Evolutionary conservation across 805 yeast genomes (phyloP).

Genomic region (Pichia californica): DNA sequence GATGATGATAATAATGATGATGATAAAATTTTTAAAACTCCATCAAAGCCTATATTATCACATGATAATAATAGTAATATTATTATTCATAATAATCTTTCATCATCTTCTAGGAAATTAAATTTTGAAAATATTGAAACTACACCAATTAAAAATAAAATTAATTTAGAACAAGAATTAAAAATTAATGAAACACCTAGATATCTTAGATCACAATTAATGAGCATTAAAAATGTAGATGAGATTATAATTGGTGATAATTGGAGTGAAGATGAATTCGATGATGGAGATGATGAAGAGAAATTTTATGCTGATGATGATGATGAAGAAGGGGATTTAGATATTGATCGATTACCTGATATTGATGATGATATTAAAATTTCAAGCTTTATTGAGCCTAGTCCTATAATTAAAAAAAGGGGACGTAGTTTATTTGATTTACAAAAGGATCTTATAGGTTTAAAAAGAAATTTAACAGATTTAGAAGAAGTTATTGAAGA

Average conservation of each 20-base stretch:
- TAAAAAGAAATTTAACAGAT: constrained; percentile 8
- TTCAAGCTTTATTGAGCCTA: constrained; percentile 9
- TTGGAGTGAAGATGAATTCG: constrained; percentile 6
- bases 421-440: constrained; percentile 11
- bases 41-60: constrained; percentile 17
- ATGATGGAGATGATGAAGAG: background rate
- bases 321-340: background rate
- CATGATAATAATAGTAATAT: background rate
- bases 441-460: constrained; percentile 6
- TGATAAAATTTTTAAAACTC: constrained; percentile 24
- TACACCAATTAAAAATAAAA: constrained; percentile 14
- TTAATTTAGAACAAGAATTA: background rate
- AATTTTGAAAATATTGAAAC: background rate
- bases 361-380: background rate
- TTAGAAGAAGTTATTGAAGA: constrained; percentile 1
- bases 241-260: constrained; percentile 4
- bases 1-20: background rate
- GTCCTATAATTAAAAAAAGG: constrained; percentile 7
- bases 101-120: constrained; percentile 6
- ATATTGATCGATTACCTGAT: background rate
- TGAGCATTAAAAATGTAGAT: constrained; percentile 6
- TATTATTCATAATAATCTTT: background rate
- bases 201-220: constrained; percentile 15
- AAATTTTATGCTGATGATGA: background rate
- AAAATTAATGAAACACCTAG: constrained; percentile 19